Base-by-base conservation (phyloP, 164 flowering plant species). In the Buxus sempervirens region DNA sequence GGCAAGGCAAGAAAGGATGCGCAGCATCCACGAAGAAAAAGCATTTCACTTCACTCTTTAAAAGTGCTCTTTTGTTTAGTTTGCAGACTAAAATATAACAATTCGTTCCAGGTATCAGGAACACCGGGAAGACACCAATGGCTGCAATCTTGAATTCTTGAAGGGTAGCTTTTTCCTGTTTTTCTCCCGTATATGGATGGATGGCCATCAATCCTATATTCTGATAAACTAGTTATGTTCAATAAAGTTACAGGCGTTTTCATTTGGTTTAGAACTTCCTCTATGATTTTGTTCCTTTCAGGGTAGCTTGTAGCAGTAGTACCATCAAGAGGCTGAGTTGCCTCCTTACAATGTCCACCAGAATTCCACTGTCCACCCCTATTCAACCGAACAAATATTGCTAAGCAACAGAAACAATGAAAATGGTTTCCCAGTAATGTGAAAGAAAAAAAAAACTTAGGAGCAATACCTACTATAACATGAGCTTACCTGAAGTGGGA, bases 41-140 rank as follows among this genome's bases (percentile, higher is more conserved):
- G 38, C 38, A 32, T 32, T 3, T 32, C n/a, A 32, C 7, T 32
- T 32, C 38, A 32, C 38, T 32, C 38, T 32, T 32, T 32, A 32
- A 32, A 32, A 48, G 64, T 56, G 49, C 26, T 5, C 36, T 60
- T 74, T 48, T 38, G 60, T 70, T 73, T 69, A 54, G 79, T 73
- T 54, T 71, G 84, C 78, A 91, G 72, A 72, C 84, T 78, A 62
- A 75, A 80, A 81, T 88, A 96, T 79, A 96, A 75, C 68, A 95
- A 68, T 70, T 96, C 88, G 48, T 96, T 96, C 99, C 98, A 96
- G 19, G 80, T 76, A 81, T 96, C 99, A 5, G 98, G 99, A 71
- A 96, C 90, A 1, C 98, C 99, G 15, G 99, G 99, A 72, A 96
- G 95, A 70, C 99, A 96, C 98, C 98, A 96, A 72, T 95, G 98